Base-by-base conservation (phyloP, 306 rosid species). In the Prosopis cineraria region DNA sequence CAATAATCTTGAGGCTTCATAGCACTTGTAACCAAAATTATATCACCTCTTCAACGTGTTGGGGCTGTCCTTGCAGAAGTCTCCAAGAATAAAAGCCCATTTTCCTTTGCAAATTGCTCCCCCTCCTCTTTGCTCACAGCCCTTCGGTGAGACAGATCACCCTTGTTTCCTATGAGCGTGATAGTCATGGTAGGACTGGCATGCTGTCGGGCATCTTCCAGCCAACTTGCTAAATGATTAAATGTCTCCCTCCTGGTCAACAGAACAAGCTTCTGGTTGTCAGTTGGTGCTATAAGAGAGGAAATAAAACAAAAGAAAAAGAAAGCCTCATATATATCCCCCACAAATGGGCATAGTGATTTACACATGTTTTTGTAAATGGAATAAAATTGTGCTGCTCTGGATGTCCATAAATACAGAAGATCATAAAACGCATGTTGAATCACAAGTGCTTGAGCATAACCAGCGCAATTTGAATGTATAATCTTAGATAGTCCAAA, bases 41-140 rank as follows among this genome's bases (percentile, higher is more conserved):
- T 33, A 68, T 85, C 45, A 90, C 92, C 94, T 90, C 94, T 75
- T 90, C 94, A 1, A 88, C 94, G 53, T 90, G 84, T 84, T 88
- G 92, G 92, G 64, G 92, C 89, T 12, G 92, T 88, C 84, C 91
- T 86, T 60, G 94, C 94, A 66, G 94, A 90, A 73, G 90, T 90
- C 81, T 88, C 92, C 79, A 88, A 78, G 85, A 88, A 90, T 50
- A 90, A 73, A 79, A 90, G 91, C 44, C 94, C 94, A 52, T 90
- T 82, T 82, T 90, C 94, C 82, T 82, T 90, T 3, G 94, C 92
- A 81, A 90, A 90, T 80, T 90, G 92, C 67, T 90, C 94, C 50
- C 94, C 94, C 75, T 90, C 94, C 87, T 90, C 94, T 67, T 82
- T 90, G 85, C 92, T 88, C 48, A 90, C 90, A 50, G 91, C 94